phyloP scores from a whole-genome alignment of 2,329 filamentous ascomycete genomes.

The Diaporthe caulivora region DNA sequence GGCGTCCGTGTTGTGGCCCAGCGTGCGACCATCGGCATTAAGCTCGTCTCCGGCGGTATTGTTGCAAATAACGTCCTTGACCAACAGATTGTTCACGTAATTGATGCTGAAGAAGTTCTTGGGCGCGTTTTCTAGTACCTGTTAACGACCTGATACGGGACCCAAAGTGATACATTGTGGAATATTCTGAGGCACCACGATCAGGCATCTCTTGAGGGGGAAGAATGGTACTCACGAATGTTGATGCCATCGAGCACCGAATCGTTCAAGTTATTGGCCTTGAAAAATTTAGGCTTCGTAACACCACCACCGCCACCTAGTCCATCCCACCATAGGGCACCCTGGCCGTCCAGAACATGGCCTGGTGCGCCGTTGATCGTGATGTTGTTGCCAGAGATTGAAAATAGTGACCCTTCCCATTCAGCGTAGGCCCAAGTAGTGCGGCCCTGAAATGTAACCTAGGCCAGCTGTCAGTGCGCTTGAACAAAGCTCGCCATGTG shows the following conservation, averaged over 20 bases:
- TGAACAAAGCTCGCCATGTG: constrained; percentile 30
- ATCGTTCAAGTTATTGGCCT: constrained; percentile 62
- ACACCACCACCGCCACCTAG: constrained; percentile 68
- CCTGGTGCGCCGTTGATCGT: constrained; percentile 65
- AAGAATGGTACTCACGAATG: too few species aligned
- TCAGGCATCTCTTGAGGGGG: too few species aligned
- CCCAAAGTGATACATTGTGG: too few species aligned
- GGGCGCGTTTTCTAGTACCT: constrained; percentile 68
- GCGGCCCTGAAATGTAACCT: constrained; percentile 72
- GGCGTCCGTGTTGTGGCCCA: constrained; percentile 67
- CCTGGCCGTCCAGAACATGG: constrained; percentile 67
- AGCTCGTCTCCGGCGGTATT: constrained; percentile 61
- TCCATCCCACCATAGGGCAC: constrained; percentile 70
- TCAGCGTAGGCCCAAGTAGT: constrained; percentile 77
- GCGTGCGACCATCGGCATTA: constrained; percentile 50
- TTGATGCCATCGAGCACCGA: constrained; percentile 63
- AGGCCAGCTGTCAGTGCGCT: neutral
- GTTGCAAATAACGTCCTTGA: constrained; percentile 67
- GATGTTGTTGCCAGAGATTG: constrained; percentile 68
- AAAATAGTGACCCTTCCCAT: constrained; percentile 74
- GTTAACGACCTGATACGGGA: too few species aligned
- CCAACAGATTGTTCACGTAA: constrained; percentile 54
- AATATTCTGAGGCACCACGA: too few species aligned
- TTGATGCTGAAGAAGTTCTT: constrained; percentile 65
- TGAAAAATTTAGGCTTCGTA: constrained; percentile 75